Evolutionary conservation across 1,284 basidiomycete species (phyloP), one percentile per base, ranked within the genome.

Genomic region (Cutaneotrichosporon sp.): DNA sequence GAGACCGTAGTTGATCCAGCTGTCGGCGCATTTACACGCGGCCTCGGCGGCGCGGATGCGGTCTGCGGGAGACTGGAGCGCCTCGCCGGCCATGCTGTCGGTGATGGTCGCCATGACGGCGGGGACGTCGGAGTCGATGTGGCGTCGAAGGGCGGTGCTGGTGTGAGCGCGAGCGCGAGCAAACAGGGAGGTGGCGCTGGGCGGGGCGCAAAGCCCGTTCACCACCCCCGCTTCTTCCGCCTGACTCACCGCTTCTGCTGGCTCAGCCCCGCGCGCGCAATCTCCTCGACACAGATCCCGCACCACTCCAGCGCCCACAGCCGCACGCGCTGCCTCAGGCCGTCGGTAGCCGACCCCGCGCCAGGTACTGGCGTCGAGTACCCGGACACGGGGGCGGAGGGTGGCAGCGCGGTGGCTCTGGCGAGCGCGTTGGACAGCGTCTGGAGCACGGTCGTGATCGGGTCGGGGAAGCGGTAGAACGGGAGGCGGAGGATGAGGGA

Each of bases 201-300:
- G 11, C 10, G 22, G 45, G 25, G 25, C 13, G 25, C 22, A 22
- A 11, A 47, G 22, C 22, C 4, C 22, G 22, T 14, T n/a, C n/a
- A n/a, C n/a, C n/a, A n/a, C n/a, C n/a, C n/a, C 45, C 24, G 25
- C 22, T 16, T 22, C 38, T 24, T 13, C 33, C 3, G 11, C 4
- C 31, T 9, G 13, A 78, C 86, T 78, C 71, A 93, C 91, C 87
- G 88, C 80, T 84, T 86, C 31, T 85, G 72, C n/a, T 87, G 86
- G 50, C 91, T 76, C 57, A 95, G 78, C 75, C 91, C 89, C 7
- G 89, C 88, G 34, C 84, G 84, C 16, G 83, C 82, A 14, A 91
- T 83, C 73, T 95, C 92, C 72, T 94, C 90, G 1, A 90, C 89
- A 0, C 86, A 87, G 59, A 93, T 93, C n/a, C 86, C 83, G 29